Base-by-base conservation (phyloP, 257 asterid genomes). In the Sherardia arvensis region DNA sequence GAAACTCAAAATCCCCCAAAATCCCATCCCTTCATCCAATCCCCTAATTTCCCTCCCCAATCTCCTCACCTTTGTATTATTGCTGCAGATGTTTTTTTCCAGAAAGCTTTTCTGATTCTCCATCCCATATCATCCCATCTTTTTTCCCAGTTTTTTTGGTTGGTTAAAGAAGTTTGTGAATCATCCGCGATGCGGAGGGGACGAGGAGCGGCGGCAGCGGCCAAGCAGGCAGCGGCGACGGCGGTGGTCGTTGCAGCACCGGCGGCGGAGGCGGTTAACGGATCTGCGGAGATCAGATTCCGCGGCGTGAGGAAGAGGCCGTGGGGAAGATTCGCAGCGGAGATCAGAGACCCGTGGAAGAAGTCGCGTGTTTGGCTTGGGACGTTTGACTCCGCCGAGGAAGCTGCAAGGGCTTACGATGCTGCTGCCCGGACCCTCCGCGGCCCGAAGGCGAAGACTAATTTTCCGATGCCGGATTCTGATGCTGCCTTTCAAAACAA, bases 251-350 rank as follows among this genome's bases (percentile, higher is more conserved):
- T 38, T 64, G 70, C 53, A 32, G 72, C 62, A 3, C 61, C 30
- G 54, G 62, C 45, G 7, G 76, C 65, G 10, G 86, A 68, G n/a
- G 83, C 65, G 33, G 66, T 30, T 7, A 71, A 78, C 60, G 84
- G 85, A 81, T 78, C 88, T 75, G 88, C 85, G 66, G 88, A 78
- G 84, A 69, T 84, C 74, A 79, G 81, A 66, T 84, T 72, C 62
- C 80, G 95, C 1, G 95, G 95, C 7, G 95, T 86, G 5, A 70
- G 95, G 29, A 86, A 86, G 74, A 78, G 91, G 69, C 91, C 95
- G 3, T 84, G 95, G 91, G 95, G 95, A 1, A 74, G 81, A 20
- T 86, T 77, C 29, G 94, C 90, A 0, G 94, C 94, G 0, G 94
- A 86, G 88, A 86, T 86, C 75, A 78, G 94, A 54, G 90, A 86